Evolutionary conservation across 805 yeast genomes (phyloP), one percentile per base, ranked within the genome.

Genomic region (Suhomyces tanzawaensis): DNA sequence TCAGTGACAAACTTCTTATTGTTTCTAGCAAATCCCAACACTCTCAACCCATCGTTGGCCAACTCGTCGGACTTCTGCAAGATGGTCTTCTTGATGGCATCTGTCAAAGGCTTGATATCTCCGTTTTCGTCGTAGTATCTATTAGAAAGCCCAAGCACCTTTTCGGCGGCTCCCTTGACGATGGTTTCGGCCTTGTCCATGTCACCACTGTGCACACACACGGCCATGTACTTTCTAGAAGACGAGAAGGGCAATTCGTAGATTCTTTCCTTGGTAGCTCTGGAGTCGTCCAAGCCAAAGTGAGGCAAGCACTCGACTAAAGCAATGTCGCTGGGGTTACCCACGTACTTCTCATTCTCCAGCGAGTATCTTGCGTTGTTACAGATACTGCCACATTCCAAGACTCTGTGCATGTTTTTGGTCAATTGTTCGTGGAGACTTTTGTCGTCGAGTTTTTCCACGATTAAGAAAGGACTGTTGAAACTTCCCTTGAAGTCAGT

Each of bases 311-410:
- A 77, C 60, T 87, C 96, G 39, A 89, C 69, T 29, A 93, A 69
- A 0, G 99, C 98, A 49, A 90, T 80, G 64, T 93, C 99, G 11
- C 96, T 88, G 27, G 99, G 95, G 60, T 91, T 93, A 19, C 99
- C 99, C 32, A 85, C 77, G 53, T 65, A 83, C 54, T 77, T 81
- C 41, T 77, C 84, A 54, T 74, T 77, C 51, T 85, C 95, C 29
- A 63, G 64, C 0, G 90, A 82, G 48, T 65, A 85, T 44, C 77
- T 73, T 11, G 89, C 77, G 55, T 85, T 85, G 64, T 85, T 85
- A 66, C 93, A 85, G 33, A 84, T 57, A 49, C 77, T 81, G 14
- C 90, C 91, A 28, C 79, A 69, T 49, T 79, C 84, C 45, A 85
- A 60, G 13, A 81, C 68, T 36, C 69, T 66, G 28, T 54, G 66